Evolutionary conservation across 2,329 filamentous ascomycete genomes (phyloP), one percentile per base, ranked within the genome.

Genomic region (Huntiella savannae): DNA sequence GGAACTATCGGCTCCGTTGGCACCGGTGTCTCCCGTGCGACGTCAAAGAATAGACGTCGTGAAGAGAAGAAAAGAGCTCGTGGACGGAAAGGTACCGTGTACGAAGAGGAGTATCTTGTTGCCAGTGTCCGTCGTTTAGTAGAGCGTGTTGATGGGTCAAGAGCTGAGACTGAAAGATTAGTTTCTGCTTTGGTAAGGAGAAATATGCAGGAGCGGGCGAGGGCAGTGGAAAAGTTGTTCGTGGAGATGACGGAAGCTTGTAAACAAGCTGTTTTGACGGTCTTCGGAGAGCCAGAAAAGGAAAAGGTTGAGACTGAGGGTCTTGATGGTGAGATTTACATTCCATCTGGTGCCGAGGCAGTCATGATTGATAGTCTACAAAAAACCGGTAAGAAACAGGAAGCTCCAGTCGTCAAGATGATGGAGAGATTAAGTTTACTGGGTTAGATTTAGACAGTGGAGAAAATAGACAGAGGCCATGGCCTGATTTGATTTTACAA

Each of bases 41-140:
- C 85, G 36, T 82, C 76, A 57, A 93, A 91, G 68, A 95, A 93
- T 58, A 77, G 86, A 45, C 71, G 80, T 17, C 72, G 86, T 15
- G 91, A 98, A 62, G 91, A 98, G 67, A 77, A 93, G 60, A 98
- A 98, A 71, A 77, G 88, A 12, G 91, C 91, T 0, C 70, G 85
- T 5, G 91, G 91, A 17, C 88, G 94, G 60, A 96, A 96, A 67
- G 91, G 91, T 8, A 94, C 84, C 12, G 83, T 98, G 4, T 98
- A 98, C 60, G 91, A 98, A 61, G 88, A 96, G 58, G 91, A 96
- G 61, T 98, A 98, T 60, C 73, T 98, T 4, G 79, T 94, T 49
- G 91, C 87, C 59, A 88, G 80, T 54, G 77, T 96, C 33, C 74
- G 79, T 10, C 70, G 91, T 17, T 69, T 98, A 33, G 74, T 94